Evolutionary conservation across 1,139 yeast genomes (phyloP), one percentile per base, ranked within the genome.

Genomic region (Debaryomyces psychrophilus): DNA sequence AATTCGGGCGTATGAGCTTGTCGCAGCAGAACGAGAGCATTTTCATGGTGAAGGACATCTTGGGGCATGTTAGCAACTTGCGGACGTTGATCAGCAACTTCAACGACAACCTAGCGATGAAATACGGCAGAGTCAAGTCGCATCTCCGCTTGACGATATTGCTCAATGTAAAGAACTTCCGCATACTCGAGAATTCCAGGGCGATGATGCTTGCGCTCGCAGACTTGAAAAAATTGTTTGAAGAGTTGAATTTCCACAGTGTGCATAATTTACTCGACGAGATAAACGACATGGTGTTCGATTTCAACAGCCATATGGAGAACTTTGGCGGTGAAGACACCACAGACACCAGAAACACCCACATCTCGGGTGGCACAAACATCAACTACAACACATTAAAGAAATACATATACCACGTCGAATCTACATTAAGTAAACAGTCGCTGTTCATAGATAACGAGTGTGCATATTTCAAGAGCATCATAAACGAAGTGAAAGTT

Each of bases 271-370:
- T 48, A 12, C 44, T 46, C 9, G 45, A 48, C 20, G 43, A 43
- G 6, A 48, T 50, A n/a, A 50, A 48, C 17, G 50, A 50, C 18
- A 29, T 36, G 18, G 25, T 50, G 17, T 47, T 44, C 34, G 50
- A 50, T 17, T 50, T 43, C 43, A 50, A 50, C 33, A 44, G 43
- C 15, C 37, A 37, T 23, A 36, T 36, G 25, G 41, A 41, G 18
- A 37, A 39, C 27, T 27, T 40, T 8, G 36, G 25, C 20, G 18
- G 12, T 4, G 20, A 18, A 11, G 44, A 15, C 8, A 8, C 12
- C 23, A 7, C 17, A 22, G 27, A 26, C 9, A 3, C 33, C 28
- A 14, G 20, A 9, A n/a, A 26, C 14, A 12, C 39, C 12, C n/a
- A 39, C 6, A 39, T 23, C 28, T 28, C 33, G 11, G 37, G n/a